phyloP scores from a whole-genome alignment of 139 green algal genomes.

The Chlamydomonas applanata region DNA sequence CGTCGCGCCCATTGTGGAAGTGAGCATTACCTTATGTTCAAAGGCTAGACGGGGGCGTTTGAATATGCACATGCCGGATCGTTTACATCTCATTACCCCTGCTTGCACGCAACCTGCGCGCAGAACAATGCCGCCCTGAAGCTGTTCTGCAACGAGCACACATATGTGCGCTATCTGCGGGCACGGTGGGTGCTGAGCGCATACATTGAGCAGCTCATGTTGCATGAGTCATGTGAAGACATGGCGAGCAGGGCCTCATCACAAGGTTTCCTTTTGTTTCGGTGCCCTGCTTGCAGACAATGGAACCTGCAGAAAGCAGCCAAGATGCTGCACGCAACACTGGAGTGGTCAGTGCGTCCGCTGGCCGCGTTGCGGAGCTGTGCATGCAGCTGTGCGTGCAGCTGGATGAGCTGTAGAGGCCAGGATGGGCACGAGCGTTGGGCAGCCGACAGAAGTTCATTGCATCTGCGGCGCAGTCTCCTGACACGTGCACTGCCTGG shows the following conservation, averaged over 20 bases:
- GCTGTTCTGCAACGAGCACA: conserved; percentile 59
- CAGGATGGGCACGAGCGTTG: too few species aligned
- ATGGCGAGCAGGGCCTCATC: neutral
- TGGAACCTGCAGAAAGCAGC: conserved; percentile 68
- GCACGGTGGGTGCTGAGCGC: conserved; percentile 40
- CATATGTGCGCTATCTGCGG: conserved; percentile 73
- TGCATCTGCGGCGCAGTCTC: too few species aligned
- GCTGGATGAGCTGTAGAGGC: too few species aligned
- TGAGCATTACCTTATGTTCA: neutral
- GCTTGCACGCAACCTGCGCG: too few species aligned
- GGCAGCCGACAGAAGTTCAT: too few species aligned
- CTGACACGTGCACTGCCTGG: neutral
- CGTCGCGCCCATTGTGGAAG: conserved; percentile 19
- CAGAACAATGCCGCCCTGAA: conserved; percentile 34
- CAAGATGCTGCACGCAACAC: conserved; percentile 65
- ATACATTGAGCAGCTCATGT: neutral
- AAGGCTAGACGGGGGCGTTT: neutral
- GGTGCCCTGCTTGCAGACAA: conserved; percentile 23
- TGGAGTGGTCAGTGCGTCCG: conserved; percentile 63
- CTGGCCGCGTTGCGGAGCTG: too few species aligned
- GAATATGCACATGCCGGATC: neutral
- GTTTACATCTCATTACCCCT: neutral
- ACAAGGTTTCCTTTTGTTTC: neutral
- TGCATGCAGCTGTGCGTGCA: too few species aligned
- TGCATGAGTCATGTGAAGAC: neutral